Base-by-base conservation (phyloP, 2,329 filamentous ascomycete genomes). In the Dactylellina haptotyla region DNA sequence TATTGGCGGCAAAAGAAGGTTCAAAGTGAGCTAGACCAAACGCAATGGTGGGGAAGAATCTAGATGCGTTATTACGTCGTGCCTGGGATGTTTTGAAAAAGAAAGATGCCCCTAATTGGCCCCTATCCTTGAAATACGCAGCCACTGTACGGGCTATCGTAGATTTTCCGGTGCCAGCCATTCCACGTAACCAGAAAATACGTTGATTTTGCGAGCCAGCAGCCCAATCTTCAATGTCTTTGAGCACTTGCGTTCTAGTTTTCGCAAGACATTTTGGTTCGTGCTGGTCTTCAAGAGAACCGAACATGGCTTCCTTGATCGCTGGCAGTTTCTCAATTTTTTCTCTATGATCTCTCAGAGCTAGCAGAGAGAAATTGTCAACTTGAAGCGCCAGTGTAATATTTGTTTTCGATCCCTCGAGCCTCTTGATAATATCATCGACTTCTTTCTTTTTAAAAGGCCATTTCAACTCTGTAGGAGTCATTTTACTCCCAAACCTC, bases 21-120 rank as follows among this genome's bases (percentile, higher is more conserved):
- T 81, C 58, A 9, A 65, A 75, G 0, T 20, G 41, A 0, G 78
- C 76, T 2, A 84, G 76, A 39, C 83, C 78, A 8, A 69, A 64
- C 2, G 81, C 79, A 23, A 85, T 76, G 0, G 83, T 84, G 0
- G 82, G 77, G 10, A 85, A 80, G 32, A 85, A 78, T 48, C 77
- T 79, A 2, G 74, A 75, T 0, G 80, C 79, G 37, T 78, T 79
- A 1, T 80, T 79, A 16, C 81, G 79, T 67, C 83, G 81, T 2
- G 75, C 53, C 82, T 58, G 81, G 0, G 81, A 82, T 69, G 78
- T 80, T 58, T 82, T 83, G 76, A 66, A 84, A 84, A 77, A 84
- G 75, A 84, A 84, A 70, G 79, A 82, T 1, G 79, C 80, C 14
- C 78, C 79, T 39, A 82, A 78, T 14, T 70, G 25, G 5, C 73